These are phyloP conservation scores for Trichocladium uniseriatum DNA, from an alignment of 495 filamentous ascomycete species.

Conservation along the genomic window DNA sequence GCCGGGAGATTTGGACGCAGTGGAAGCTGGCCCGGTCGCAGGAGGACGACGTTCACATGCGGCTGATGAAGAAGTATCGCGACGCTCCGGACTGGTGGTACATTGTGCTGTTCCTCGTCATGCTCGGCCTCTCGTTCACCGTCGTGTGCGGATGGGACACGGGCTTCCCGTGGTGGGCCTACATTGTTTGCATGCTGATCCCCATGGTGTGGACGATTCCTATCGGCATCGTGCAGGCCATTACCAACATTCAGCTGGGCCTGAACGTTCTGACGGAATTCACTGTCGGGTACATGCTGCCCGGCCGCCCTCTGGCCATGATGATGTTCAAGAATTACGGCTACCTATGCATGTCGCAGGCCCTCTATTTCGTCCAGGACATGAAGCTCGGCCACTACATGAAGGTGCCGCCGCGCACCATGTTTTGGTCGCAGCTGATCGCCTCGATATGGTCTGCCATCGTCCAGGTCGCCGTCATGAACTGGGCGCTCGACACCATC, in stretches of 20 bases:
- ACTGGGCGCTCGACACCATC: slow-evolving; percentile 55
- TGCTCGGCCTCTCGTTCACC: slow-evolving; percentile 36
- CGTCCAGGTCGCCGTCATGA: slow-evolving; percentile 57
- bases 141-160: slow-evolving; percentile 57
- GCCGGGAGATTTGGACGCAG: slow-evolving; percentile 47
- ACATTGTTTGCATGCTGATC: slow-evolving; percentile 50
- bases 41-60: slow-evolving; percentile 60
- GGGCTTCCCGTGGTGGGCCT: slow-evolving; percentile 55
- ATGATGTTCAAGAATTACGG: slow-evolving; percentile 64
- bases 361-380: slow-evolving; percentile 39
- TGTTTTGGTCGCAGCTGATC: slow-evolving; percentile 57
- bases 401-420: slow-evolving; percentile 54
- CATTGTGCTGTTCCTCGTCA: slow-evolving; percentile 32
- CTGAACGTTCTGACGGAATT: slow-evolving; percentile 63
- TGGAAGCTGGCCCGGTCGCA: slow-evolving; percentile 43
- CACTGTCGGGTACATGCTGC: slow-evolving; percentile 59
- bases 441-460: slow-evolving; percentile 55
- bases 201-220: slow-evolving; percentile 47
- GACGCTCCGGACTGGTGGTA: slow-evolving; percentile 52
- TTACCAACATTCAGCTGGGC: slow-evolving; percentile 59
- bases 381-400: slow-evolving; percentile 61
- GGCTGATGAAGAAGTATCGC: slow-evolving; percentile 49
- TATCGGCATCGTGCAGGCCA: slow-evolving; percentile 51
- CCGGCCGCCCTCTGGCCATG: slow-evolving; percentile 55
- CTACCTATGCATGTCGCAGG: slow-evolving; percentile 55